These are phyloP conservation scores for Byssothecium circinans DNA, from an alignment of 2,329 filamentous ascomycete species.

Conservation along the genomic window DNA sequence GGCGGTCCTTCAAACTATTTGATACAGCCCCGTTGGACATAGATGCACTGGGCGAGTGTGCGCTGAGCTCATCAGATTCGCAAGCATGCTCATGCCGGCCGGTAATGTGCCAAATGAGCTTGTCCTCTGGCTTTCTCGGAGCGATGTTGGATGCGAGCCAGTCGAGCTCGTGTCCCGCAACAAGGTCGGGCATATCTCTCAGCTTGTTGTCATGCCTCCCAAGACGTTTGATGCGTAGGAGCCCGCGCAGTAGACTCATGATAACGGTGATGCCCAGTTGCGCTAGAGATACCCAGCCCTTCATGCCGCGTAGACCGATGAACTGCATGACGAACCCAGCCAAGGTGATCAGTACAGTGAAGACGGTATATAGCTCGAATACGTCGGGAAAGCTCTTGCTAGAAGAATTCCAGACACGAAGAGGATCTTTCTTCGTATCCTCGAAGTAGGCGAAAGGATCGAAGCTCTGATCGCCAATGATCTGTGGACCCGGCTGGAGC, in stretches of 20 bases:
- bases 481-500: constrained; percentile 44
- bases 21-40: too few relatives aligned
- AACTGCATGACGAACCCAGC: constrained; percentile 45
- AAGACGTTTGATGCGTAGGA: constrained; percentile 33
- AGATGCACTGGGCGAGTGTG: too few relatives aligned
- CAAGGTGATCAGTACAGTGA: constrained; percentile 26
- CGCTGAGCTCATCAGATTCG: too few relatives aligned
- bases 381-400: background rate
- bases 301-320: constrained; percentile 42
- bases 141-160: constrained; percentile 8
- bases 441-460: constrained; percentile 32
- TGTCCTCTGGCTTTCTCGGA: background rate
- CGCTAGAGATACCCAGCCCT: constrained; percentile 41
- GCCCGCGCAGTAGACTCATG: constrained; percentile 43
- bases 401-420: background rate
- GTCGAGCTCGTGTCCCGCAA: constrained; percentile 10
- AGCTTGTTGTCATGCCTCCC: background rate
- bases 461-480: constrained; percentile 44
- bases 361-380: background rate
- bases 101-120: background rate
- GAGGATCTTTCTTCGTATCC: background rate
- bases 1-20: too few relatives aligned
- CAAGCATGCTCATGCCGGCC: too few relatives aligned
- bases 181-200: background rate
- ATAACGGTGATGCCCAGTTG: constrained; percentile 41